phyloP scores from a whole-genome alignment of 202 grass and related monocot species.

The Schoenoplectus triqueter region DNA sequence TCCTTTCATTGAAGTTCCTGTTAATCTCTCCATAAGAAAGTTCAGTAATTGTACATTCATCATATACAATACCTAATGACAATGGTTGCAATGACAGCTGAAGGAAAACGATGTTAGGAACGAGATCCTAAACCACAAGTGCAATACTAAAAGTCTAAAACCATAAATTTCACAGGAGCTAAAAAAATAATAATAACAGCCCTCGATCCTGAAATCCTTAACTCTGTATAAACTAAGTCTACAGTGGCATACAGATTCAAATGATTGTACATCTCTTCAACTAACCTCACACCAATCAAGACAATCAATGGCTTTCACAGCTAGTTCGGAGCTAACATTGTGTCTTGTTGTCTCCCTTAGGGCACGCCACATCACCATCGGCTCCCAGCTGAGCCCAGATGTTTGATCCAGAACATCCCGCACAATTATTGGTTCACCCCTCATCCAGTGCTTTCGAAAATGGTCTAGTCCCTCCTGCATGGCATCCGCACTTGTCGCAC shows the following conservation, averaged over 20 bases:
- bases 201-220: not conserved
- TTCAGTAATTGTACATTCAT: not conserved
- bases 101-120: not conserved
- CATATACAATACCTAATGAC: not conserved
- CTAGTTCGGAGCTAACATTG: slow-evolving; percentile 44
- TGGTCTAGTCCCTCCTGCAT: slow-evolving; percentile 55
- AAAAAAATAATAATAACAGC: not conserved
- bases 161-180: not conserved
- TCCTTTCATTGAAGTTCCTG: not conserved
- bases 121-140: not conserved
- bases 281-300: slow-evolving; percentile 81
- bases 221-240: slow-evolving; percentile 10
- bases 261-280: not conserved
- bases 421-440: slow-evolving; percentile 81
- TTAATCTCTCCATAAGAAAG: not conserved
- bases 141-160: not conserved
- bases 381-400: slow-evolving; percentile 86
- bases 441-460: slow-evolving; percentile 82
- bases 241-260: not conserved
- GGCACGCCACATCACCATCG: slow-evolving; percentile 88
- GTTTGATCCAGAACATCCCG: slow-evolving; percentile 66
- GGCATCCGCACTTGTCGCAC: slow-evolving; percentile 52
- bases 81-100: not conserved
- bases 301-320: slow-evolving; percentile 71
- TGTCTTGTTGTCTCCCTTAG: slow-evolving; percentile 59